Conservation (phyloP, 164 flowering plant genomes). For the Chloranthus sessilifolius region DNA sequence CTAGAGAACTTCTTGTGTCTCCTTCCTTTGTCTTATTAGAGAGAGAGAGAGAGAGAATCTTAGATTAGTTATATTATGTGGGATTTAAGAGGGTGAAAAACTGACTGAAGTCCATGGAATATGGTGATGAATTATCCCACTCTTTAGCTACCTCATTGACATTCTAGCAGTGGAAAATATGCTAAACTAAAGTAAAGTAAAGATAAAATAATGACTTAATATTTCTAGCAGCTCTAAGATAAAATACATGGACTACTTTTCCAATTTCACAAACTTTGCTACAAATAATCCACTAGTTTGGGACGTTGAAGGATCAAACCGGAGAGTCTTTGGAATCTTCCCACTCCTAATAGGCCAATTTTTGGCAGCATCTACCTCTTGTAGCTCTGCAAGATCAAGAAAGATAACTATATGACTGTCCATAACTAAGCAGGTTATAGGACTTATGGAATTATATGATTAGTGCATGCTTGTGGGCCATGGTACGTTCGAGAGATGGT, state of each 20-base stretch:
- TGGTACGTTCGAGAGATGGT: too few species aligned
- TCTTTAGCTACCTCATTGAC: conserved; percentile 45
- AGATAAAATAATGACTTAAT: too few species aligned
- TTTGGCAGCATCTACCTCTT: conserved; percentile 55
- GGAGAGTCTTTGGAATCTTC: conserved; percentile 54
- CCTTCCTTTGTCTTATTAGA: too few species aligned
- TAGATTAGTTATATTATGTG: conserved; percentile 4
- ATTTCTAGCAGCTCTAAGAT: too few species aligned
- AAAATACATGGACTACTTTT: conserved; percentile 2
- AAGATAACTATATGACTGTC: too few species aligned
- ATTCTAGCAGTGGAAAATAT: conserved; percentile 34
- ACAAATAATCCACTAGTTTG: conserved; percentile 89
- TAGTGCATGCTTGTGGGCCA: too few species aligned
- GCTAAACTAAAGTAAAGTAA: too few species aligned
- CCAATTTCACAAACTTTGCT: conserved; percentile 70
- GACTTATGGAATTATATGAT: too few species aligned
- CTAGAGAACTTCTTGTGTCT: too few species aligned
- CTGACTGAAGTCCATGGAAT: conserved; percentile 32
- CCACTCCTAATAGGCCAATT: conserved; percentile 82
- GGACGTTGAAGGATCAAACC: conserved; percentile 88
- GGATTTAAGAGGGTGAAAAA: conserved; percentile 15
- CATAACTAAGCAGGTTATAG: too few species aligned
- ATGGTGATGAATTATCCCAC: conserved; percentile 27
- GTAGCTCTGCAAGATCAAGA: conserved; percentile 42
- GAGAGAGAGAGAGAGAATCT: conserved; percentile 5